phyloP scores from a whole-genome alignment of 2,329 filamentous ascomycete species.

The Calonectria crousiana region DNA sequence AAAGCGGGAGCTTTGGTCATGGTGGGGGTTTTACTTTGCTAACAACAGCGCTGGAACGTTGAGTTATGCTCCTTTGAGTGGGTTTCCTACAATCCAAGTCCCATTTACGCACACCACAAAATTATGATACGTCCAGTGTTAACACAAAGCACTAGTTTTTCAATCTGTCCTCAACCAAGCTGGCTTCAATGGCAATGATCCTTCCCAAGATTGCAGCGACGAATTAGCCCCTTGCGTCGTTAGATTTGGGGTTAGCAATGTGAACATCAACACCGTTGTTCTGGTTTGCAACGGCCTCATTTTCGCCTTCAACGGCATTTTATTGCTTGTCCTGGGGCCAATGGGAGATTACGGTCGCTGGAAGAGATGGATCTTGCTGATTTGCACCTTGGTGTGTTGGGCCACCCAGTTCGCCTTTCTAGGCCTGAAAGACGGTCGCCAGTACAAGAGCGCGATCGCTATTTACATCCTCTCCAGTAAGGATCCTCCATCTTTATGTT shows the following conservation, averaged over 20 bases:
- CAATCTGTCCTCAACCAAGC: not conserved
- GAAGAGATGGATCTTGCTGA: not conserved
- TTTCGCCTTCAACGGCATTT: not conserved
- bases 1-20: not conserved
- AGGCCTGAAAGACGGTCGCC: not conserved
- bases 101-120: too few relatives aligned
- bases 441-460: not conserved
- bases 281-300: not conserved
- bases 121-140: not conserved
- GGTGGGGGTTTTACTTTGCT: slow-evolving; percentile 2
- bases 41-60: not conserved
- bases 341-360: not conserved
- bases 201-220: not conserved
- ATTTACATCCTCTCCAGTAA: not conserved
- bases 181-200: not conserved
- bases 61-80: not conserved
- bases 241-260: not conserved
- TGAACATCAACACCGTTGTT: not conserved
- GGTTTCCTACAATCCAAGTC: not conserved
- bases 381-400: not conserved
- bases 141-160: not conserved
- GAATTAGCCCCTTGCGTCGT: not conserved
- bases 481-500: not conserved
- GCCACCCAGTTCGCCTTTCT: not conserved
- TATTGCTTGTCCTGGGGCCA: not conserved